Base-by-base conservation (phyloP, 805 yeast species). In the Priceomyces castillae region DNA sequence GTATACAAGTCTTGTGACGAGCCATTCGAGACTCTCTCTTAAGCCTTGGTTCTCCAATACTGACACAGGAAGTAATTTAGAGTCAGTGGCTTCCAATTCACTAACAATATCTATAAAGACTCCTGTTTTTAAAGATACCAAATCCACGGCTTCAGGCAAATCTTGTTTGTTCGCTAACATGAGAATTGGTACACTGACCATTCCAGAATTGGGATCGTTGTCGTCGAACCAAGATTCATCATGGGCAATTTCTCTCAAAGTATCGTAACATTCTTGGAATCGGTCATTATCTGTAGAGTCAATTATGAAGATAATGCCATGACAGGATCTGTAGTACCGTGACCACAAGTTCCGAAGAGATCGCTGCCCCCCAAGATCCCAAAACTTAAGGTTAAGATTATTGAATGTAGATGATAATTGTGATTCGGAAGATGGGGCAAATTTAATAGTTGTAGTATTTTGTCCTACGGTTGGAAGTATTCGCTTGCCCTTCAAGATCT, bases 111-210 rank as follows among this genome's bases (percentile, higher is more conserved):
- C 84, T 74, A 70, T 94, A 81, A 74, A 92, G 77, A 51, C 92
- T 68, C 76, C 94, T 78, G 71, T 92, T 83, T 58, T 94, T 76
- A 64, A 86, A 85, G 67, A 51, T 34, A 70, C 74, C 51, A 71
- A 59, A 45, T 71, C 76, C 19, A 68, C 72, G 25, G 75, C 76
- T 45, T 69, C 71, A 25, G 76, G 76, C 46, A 71, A 61, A 53
- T 94, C 98, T 67, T 90, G 97, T 61, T 94, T 94, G 62, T 94
- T 92, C 6, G 97, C 98, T 57, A 92, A 73, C 97, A 92, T 92
- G 44, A 92, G 71, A 7, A 92, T 81, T 1, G 98, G 99, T 14
- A 90, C 84, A 23, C 95, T 71, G 44, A 67, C 90, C 22, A 52
- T 48, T 17, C 44, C 48, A 31, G 53, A 52, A 19, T 30, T 52